Conservation (phyloP, 805 yeast species). For the Martiniozyma abietophila region DNA sequence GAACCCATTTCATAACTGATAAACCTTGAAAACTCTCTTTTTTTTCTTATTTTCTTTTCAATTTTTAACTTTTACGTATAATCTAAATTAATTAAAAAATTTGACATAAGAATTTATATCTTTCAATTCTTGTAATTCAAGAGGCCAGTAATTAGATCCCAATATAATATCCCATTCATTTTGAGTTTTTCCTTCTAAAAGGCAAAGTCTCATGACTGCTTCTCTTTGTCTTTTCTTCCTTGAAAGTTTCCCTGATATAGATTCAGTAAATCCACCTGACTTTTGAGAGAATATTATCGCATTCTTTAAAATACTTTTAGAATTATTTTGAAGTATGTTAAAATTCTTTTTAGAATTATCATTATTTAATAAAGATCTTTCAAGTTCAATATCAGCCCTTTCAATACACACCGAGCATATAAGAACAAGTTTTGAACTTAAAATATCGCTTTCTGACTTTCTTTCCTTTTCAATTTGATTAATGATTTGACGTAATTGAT, state of each 20-base stretch:
- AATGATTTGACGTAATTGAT: constrained; percentile 20
- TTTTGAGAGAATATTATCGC: constrained; percentile 36
- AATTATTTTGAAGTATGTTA: constrained; percentile 29
- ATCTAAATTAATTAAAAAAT: background rate
- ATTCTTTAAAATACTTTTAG: constrained; percentile 35
- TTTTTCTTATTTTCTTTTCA: background rate
- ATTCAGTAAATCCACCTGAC: constrained; percentile 45
- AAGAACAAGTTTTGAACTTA: constrained; percentile 23
- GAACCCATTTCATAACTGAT: constrained; percentile 18
- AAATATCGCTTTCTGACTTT: constrained; percentile 14
- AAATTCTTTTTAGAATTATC: constrained; percentile 26
- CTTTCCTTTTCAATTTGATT: constrained; percentile 14
- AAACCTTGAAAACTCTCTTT: constrained; percentile 4
- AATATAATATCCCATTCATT: constrained; percentile 21
- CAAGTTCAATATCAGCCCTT: constrained; percentile 44
- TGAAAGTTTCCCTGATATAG: constrained; percentile 32
- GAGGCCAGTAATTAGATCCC: constrained; percentile 22
- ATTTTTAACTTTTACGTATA: background rate
- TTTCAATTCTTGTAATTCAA: constrained; percentile 18
- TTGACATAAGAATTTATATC: constrained; percentile 18
- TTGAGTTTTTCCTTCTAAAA: constrained; percentile 32
- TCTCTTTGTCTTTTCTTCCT: constrained; percentile 36
- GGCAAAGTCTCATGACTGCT: constrained; percentile 36
- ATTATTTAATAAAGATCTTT: constrained; percentile 30
- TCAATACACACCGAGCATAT: constrained; percentile 37